Evolutionary conservation across 139 green algal genomes (phyloP).

Genomic region (Pycnococcus provasolii): DNA sequence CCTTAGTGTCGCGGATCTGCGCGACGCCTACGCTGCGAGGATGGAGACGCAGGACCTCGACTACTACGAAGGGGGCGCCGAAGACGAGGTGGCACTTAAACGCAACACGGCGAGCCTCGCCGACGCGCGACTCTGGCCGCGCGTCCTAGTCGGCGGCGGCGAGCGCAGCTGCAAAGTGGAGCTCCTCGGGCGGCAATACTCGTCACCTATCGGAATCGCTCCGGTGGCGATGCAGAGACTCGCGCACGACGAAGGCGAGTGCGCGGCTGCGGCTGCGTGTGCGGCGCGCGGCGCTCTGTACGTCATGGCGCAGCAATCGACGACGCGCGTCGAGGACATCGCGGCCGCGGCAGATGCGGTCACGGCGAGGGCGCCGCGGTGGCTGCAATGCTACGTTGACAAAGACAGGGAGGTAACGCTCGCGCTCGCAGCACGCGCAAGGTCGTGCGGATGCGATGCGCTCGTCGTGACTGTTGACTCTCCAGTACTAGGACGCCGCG

Average conservation of each 20-base stretch:
- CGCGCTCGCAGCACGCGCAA: constrained; percentile 50
- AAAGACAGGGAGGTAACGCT: constrained; percentile 47
- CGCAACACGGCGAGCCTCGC: neutral
- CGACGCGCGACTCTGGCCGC: neutral
- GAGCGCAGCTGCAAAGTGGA: neutral
- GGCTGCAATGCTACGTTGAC: constrained; percentile 71
- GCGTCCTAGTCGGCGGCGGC: neutral
- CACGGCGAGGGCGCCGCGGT: constrained; percentile 1
- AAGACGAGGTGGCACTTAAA: neutral
- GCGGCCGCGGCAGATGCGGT: neutral
- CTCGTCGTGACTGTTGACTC: constrained; percentile 82
- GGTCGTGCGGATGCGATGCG: constrained; percentile 54
- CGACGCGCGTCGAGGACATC: constrained; percentile 3
- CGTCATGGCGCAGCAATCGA: neutral
- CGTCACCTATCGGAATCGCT: constrained; percentile 49
- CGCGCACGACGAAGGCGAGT: constrained; percentile 51
- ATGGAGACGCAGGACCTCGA: constrained; percentile 10
- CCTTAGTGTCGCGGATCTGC: neutral
- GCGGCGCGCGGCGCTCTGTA: constrained; percentile 28
- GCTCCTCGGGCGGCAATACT: neutral
- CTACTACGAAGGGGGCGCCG: constrained; percentile 10
- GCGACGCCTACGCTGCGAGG: neutral
- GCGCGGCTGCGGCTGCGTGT: constrained; percentile 41
- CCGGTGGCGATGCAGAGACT: constrained; percentile 66
- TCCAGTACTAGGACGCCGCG: constrained; percentile 50